Evolutionary conservation across 306 rosid species (phyloP), one percentile per base, ranked within the genome.

Genomic region (Prunus mira): DNA sequence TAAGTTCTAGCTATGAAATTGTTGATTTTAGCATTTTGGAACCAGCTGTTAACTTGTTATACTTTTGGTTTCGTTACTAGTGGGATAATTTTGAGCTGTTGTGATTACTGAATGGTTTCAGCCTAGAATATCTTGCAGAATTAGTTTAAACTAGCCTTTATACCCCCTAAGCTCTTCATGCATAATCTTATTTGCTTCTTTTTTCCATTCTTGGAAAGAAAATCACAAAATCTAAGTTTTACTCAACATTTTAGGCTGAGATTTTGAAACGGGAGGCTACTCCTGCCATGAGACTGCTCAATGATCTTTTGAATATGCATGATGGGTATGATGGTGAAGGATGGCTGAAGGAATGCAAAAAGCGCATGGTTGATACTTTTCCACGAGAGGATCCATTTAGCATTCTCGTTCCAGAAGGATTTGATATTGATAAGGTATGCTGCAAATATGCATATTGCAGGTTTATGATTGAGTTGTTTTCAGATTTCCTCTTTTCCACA

Each of bases 331-430:
- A 91, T 64, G 85, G 89, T 73, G 84, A 87, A 50, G 90, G 56
- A 74, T 92, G 97, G 99, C 87, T 92, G 79, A 95, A 86, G 80
- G 89, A 89, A 60, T 89, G 99, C 81, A 89, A 83, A 83, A 92
- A 86, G 78, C 41, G 60, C 79, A 88, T 92, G 97, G n/a, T 67
- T 57, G 90, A 88, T 66, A 79, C 88, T 75, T 95, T 92, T 78
- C 97, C 97, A 3, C 85, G 88, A 38, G 99, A 95, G 81, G 97
- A 95, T 86, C 99, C 99, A 41, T 95, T 89, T 79, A 90, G 97
- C 89, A 77, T 92, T 83, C 90, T 95, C 61, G 88, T 87, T 84
- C 99, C 99, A 25, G 89, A 86, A 32, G 99, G 97, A 71, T 89
- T 90, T 45, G 97, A 95, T 83, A 69, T 92, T 52, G 96, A 92